Base-by-base conservation (phyloP, 768 basidiomycete species). In the Serendipita sp. region DNA sequence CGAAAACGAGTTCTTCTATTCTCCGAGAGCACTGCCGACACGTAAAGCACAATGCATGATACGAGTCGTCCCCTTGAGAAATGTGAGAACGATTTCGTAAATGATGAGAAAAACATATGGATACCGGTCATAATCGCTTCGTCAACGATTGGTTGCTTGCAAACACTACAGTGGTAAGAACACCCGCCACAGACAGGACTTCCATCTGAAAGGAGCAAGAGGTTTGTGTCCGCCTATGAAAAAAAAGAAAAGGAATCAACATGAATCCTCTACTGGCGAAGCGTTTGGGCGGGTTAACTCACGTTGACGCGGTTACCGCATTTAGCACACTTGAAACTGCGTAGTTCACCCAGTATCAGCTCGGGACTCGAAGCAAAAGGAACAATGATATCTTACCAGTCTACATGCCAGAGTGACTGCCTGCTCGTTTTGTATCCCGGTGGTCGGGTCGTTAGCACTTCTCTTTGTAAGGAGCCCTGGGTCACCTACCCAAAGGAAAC, bases 31-130 rank as follows among this genome's bases (percentile, higher is more conserved):
- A 99, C 62, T 92, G 87, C 70, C 91, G 87, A 77, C 96, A 99
- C 69, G 95, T 94, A 79, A 99, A 99, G 76, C 96, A 99, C 67
- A 93, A 88, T 3, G 96, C 94, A 72, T 98, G 96, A 70, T 98
- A 99, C 0, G 92, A 91, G 72, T 98, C 96, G 74, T 99, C 93
- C 66, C 92, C 72, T 69, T 52, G 69, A 52, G 5, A n/a, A 15
- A 33, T 58, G 33, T 34, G 50, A 31, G 48, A 8, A 60, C 34
- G 8, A 60, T 11, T 60, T n/a, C 8, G 44, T 23, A 46, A n/a
- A 33, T 27, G 18, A 18, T 33, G 43, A 10, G 31, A 23, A 11
- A n/a, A 36, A n/a, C 10, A 33, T 5, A 36, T 60, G 31, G 23
- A 27, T 60, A 29, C 76, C 96, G 4, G 96, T 95, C 91, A 99